Conservation (phyloP, 2,329 filamentous ascomycete genomes). For the Xylaria sp. region DNA sequence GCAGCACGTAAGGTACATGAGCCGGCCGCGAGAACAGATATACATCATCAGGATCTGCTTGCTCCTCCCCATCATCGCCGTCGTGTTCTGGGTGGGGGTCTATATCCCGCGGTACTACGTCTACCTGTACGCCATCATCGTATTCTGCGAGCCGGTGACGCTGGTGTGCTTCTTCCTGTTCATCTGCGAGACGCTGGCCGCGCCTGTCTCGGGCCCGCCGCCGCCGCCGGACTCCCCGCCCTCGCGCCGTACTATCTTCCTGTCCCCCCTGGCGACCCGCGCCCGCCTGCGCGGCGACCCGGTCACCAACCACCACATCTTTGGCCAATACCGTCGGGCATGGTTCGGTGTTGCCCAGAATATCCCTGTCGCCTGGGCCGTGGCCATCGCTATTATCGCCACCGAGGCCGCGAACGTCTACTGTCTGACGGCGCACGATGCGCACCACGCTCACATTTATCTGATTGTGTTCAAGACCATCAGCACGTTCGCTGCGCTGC, state of each 20-base stretch:
- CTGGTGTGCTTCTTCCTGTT: constrained; percentile 58
- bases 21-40: constrained; percentile 55
- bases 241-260: constrained; percentile 51
- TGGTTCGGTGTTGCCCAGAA: constrained; percentile 57
- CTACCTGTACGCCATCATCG: constrained; percentile 55
- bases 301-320: constrained; percentile 1
- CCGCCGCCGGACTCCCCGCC: neutral
- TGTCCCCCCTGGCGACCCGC: constrained; percentile 50
- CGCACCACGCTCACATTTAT: constrained; percentile 49
- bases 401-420: constrained; percentile 48
- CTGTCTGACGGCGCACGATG: constrained; percentile 47
- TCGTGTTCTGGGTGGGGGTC: constrained; percentile 54
- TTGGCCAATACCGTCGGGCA: constrained; percentile 44
- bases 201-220: constrained; percentile 15
- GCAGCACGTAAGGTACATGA: constrained; percentile 54
- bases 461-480: constrained; percentile 45
- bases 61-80: constrained; percentile 55
- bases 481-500: constrained; percentile 43
- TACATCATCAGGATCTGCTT: constrained; percentile 57
- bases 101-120: constrained; percentile 52
- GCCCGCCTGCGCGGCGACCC: constrained; percentile 19
- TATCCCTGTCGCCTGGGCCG: constrained; percentile 50
- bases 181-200: constrained; percentile 55
- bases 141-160: constrained; percentile 54
- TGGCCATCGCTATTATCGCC: constrained; percentile 55